Evolutionary conservation across 768 basidiomycete species (phyloP).

Genomic region (Tylopilus plumbeoviolaceoides): DNA sequence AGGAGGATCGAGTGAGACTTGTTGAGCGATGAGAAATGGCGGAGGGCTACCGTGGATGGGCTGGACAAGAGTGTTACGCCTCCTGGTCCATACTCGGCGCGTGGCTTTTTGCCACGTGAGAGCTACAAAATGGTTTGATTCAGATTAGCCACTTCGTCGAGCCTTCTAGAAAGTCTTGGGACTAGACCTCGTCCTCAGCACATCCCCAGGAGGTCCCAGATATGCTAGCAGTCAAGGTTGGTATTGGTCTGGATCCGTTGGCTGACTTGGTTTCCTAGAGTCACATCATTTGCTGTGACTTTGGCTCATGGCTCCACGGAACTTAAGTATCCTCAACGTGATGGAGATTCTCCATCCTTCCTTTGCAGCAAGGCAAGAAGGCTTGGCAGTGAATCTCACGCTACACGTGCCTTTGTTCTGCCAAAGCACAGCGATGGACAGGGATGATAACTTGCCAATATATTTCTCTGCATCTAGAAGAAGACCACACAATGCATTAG

Average conservation of each 20-base stretch:
- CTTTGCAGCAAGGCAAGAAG: conserved; percentile 20
- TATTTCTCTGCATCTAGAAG: conserved; percentile 2
- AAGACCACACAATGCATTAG: not conserved
- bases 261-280: not conserved
- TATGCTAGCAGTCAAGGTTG: no score
- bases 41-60: conserved; percentile 29
- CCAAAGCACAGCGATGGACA: not conserved
- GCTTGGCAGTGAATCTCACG: conserved; percentile 14
- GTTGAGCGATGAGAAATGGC: conserved; percentile 26
- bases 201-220: not conserved
- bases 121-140: conserved; percentile 16
- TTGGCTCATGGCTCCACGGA: conserved; percentile 18
- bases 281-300: not conserved
- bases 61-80: conserved; percentile 33
- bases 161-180: not conserved
- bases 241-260: not conserved
- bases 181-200: not conserved
- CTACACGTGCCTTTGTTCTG: conserved; percentile 15
- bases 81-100: conserved; percentile 28
- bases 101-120: conserved; percentile 31
- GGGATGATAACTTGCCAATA: conserved; percentile 3
- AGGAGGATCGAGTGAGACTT: conserved; percentile 12
- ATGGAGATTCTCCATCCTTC: conserved; percentile 27
- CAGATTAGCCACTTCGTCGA: conserved; percentile 14
- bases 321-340: conserved; percentile 10